Evolutionary conservation across 345 rosid genomes (phyloP).

Genomic region (Cardamine occulta): DNA sequence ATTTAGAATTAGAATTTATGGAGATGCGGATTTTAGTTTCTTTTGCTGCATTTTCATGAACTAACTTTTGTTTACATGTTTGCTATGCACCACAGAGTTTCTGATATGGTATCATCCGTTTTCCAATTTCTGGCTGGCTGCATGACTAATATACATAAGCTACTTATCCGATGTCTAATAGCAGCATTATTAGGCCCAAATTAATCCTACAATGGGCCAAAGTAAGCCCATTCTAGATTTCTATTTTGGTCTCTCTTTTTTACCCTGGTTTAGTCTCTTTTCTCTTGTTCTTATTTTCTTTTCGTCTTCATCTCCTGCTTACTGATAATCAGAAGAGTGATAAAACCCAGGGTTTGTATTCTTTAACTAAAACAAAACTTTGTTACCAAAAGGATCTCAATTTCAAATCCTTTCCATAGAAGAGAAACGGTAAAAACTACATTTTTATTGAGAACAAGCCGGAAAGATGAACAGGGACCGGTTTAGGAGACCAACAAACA

Average conservation of each 20-base stretch:
- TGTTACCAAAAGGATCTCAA: not conserved
- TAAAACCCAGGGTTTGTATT: too few relatives aligned
- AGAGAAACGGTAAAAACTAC: not conserved
- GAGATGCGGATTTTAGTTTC: conserved; percentile 63
- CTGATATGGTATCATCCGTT: not conserved
- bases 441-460: conserved; percentile 20
- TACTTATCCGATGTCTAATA: too few relatives aligned
- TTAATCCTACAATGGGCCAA: too few relatives aligned
- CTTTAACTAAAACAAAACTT: not conserved
- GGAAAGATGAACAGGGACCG: not conserved
- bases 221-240: too few relatives aligned
- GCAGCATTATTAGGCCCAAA: too few relatives aligned
- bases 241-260: too few relatives aligned
- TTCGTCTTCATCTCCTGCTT: too few relatives aligned
- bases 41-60: not conserved
- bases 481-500: conserved; percentile 12
- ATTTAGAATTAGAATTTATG: conserved; percentile 64
- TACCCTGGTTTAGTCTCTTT: too few relatives aligned
- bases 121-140: not conserved
- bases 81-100: not conserved
- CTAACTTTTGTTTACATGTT: not conserved
- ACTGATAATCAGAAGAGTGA: too few relatives aligned
- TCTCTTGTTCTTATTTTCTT: too few relatives aligned
- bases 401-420: not conserved
- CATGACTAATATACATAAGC: not conserved